phyloP scores from a whole-genome alignment of 129 eudicot species.

The Tagetes erecta region DNA sequence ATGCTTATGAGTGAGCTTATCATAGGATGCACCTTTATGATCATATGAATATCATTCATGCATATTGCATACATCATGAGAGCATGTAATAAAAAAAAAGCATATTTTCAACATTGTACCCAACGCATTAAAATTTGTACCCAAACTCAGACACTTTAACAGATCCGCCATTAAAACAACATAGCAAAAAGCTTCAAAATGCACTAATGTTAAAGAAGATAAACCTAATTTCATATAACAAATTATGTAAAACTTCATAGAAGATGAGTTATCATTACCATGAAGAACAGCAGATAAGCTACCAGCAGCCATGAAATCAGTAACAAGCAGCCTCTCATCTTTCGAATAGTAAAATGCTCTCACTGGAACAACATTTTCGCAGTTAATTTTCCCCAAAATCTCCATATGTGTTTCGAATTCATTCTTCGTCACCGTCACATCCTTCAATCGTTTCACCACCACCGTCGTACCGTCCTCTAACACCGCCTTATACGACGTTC shows the following conservation, averaged over 20 bases:
- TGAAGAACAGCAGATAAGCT: constrained; percentile 89
- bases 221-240: neutral
- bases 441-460: constrained; percentile 85
- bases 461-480: constrained; percentile 90
- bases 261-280: constrained; percentile 39
- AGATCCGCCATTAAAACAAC: neutral
- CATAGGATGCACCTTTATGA: neutral
- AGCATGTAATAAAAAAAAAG: neutral
- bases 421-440: constrained; percentile 57
- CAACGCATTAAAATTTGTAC: neutral
- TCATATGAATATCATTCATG: neutral
- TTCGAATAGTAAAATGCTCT: constrained; percentile 71
- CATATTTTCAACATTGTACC: neutral
- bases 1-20: neutral
- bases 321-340: constrained; percentile 75
- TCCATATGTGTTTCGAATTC: constrained; percentile 72
- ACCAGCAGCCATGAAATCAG: constrained; percentile 75
- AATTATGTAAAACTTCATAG: neutral
- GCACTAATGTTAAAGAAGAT: neutral
- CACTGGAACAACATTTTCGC: constrained; percentile 67
- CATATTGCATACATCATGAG: neutral
- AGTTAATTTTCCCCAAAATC: constrained; percentile 63
- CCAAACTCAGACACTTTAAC: neutral
- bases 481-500: constrained; percentile 87
- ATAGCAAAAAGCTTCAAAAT: neutral